Percentiles rank a stretch among this genome's conserved stretches.
Evolutionary conservation across 176 grass and related monocot species (phyloP).

Genomic region (Canna indica): DNA sequence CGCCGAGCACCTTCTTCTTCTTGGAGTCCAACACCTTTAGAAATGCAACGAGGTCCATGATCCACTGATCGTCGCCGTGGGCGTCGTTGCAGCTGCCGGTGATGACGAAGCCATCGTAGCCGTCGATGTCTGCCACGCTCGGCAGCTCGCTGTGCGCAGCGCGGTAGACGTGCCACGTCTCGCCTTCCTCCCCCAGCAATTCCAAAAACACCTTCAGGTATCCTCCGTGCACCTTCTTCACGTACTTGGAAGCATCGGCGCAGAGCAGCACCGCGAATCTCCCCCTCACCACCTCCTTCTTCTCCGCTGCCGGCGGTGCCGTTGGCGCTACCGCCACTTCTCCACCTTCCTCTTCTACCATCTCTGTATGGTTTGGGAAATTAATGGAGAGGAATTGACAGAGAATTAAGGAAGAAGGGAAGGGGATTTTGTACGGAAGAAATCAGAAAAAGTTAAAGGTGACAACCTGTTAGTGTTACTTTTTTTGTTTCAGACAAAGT

Average conservation of each 20-base stretch:
- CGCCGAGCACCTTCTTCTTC: conserved; percentile 71
- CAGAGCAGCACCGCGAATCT: conserved; percentile 70
- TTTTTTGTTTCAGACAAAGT: no score
- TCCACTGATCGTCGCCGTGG: conserved; percentile 55
- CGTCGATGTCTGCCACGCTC: conserved; percentile 22
- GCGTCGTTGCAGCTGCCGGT: conserved; percentile 86
- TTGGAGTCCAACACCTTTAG: conserved; percentile 33
- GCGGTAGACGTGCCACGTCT: conserved; percentile 57
- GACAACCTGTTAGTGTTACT: no score
- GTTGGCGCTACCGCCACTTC: not conserved
- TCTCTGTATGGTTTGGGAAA: not conserved
- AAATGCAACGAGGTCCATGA: conserved; percentile 48
- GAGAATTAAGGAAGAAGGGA: no score
- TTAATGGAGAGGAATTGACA: not conserved
- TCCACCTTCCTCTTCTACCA: not conserved
- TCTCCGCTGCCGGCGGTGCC: not conserved
- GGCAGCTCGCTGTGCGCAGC: conserved; percentile 61
- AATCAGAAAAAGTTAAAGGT: no score
- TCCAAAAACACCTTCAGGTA: conserved; percentile 72
- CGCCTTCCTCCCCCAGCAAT: conserved; percentile 59
- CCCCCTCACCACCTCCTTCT: not conserved
- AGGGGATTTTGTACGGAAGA: no score
- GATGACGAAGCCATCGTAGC: conserved; percentile 56
- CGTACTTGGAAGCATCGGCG: conserved; percentile 77
- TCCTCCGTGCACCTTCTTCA: conserved; percentile 54